These are phyloP conservation scores for Cymodocea nodosa DNA, from an alignment of 116 monocot genomes.

Conservation along the genomic window DNA sequence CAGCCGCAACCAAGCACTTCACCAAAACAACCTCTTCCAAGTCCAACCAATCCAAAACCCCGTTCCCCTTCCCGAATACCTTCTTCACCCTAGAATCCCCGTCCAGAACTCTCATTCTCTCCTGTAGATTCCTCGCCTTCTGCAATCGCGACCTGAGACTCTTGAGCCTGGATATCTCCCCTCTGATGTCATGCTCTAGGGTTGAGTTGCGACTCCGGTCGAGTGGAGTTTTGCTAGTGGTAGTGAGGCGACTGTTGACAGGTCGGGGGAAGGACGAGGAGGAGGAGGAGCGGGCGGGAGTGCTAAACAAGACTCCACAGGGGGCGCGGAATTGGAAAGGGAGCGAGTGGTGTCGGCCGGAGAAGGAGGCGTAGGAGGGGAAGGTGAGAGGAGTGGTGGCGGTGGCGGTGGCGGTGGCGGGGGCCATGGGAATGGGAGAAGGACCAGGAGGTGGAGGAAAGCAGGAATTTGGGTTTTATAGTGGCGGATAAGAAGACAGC, in stretches of 20 bases:
- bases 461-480: neutral
- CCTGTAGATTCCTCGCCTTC: constrained; percentile 16
- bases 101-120: constrained; percentile 44
- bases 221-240: constrained; percentile 26
- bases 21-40: constrained; percentile 38
- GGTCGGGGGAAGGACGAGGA: constrained; percentile 7
- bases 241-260: constrained; percentile 26
- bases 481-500: neutral
- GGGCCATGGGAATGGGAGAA: neutral
- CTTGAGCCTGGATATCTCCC: constrained; percentile 53
- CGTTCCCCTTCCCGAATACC: constrained; percentile 2
- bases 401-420: neutral
- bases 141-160: constrained; percentile 30
- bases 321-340: neutral
- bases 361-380: constrained; percentile 4
- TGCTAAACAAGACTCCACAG: neutral
- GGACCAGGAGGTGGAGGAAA: neutral
- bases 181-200: constrained; percentile 26
- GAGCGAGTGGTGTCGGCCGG: constrained; percentile 1
- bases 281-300: constrained; percentile 5
- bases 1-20: constrained; percentile 79
- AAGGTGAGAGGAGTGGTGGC: constrained; percentile 5
- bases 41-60: constrained; percentile 15
- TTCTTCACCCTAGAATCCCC: constrained; percentile 59
- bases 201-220: constrained; percentile 21